phyloP scores from a whole-genome alignment of 2,329 filamentous ascomycete species.

The Xylariaceae sp. region DNA sequence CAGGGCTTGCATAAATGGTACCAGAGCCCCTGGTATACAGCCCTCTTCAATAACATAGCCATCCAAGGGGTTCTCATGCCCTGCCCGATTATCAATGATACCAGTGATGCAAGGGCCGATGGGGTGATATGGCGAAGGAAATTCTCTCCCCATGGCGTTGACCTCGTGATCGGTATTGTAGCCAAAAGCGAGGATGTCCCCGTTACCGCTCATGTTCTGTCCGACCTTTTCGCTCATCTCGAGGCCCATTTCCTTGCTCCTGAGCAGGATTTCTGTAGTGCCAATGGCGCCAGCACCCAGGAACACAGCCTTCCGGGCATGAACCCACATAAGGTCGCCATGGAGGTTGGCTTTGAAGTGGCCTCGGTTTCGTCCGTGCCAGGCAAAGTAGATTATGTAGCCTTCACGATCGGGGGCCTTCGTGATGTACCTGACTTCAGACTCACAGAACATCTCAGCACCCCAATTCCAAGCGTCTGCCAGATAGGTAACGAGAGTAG shows the following conservation, averaged over 20 bases:
- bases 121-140: slow-evolving; percentile 46
- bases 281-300: slow-evolving; percentile 62
- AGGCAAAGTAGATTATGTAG: slow-evolving; percentile 61
- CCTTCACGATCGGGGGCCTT: slow-evolving; percentile 47
- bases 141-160: slow-evolving; percentile 50
- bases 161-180: slow-evolving; percentile 56
- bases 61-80: slow-evolving; percentile 50
- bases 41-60: slow-evolving; percentile 64
- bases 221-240: slow-evolving; percentile 54
- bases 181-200: slow-evolving; percentile 62
- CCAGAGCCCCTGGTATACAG: slow-evolving; percentile 53
- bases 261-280: slow-evolving; percentile 61
- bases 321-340: slow-evolving; percentile 62
- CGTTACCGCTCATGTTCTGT: slow-evolving; percentile 60
- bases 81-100: slow-evolving; percentile 55
- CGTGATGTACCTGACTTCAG: slow-evolving; percentile 60
- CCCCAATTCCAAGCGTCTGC: slow-evolving; percentile 70
- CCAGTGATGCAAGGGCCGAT: slow-evolving; percentile 60
- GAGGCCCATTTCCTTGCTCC: slow-evolving; percentile 56
- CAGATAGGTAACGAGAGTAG: slow-evolving; percentile 62
- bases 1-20: slow-evolving; percentile 51
- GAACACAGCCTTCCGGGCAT: slow-evolving; percentile 61
- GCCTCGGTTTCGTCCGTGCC: slow-evolving; percentile 56
- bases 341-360: slow-evolving; percentile 51
- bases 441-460: slow-evolving; percentile 66